These are phyloP conservation scores for Plasmodium gallinaceum DNA, from an alignment of 169 alveolate species.

Conservation along the genomic window DNA sequence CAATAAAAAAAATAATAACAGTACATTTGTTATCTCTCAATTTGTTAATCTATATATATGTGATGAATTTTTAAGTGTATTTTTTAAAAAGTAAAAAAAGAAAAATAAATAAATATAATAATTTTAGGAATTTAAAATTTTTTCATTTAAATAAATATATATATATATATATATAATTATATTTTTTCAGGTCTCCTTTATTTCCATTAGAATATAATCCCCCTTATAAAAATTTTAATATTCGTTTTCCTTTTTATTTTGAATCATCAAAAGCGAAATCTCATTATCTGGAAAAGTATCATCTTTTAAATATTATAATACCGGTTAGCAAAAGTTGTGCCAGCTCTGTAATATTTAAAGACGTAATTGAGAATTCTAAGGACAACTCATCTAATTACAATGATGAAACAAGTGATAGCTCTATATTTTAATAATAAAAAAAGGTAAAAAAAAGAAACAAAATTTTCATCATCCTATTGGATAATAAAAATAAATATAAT, in stretches of 20 bases:
- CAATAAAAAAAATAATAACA: not conserved
- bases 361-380: not conserved
- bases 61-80: conserved; percentile 49
- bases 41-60: conserved; percentile 47
- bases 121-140: too few species aligned
- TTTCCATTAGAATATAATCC: conserved; percentile 71
- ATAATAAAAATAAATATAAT: too few species aligned
- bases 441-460: not conserved
- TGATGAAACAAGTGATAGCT: conserved; percentile 61
- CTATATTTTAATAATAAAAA: conserved; percentile 39
- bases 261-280: conserved; percentile 66
- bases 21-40: conserved; percentile 6
- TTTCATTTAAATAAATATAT: not conserved
- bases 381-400: conserved; percentile 1
- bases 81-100: conserved; percentile 54
- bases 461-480: not conserved
- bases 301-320: conserved; percentile 68
- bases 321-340: conserved; percentile 55
- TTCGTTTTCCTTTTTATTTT: conserved; percentile 73
- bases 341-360: conserved; percentile 28
- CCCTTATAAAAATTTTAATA: conserved; percentile 60
- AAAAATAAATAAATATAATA: not conserved
- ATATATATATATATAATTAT: conserved; percentile 3
- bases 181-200: conserved; percentile 60
- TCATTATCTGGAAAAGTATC: conserved; percentile 53